Evolutionary conservation across 169 alveolate species (phyloP), one percentile per base, ranked within the genome.

Genomic region (Babesia ovis): DNA sequence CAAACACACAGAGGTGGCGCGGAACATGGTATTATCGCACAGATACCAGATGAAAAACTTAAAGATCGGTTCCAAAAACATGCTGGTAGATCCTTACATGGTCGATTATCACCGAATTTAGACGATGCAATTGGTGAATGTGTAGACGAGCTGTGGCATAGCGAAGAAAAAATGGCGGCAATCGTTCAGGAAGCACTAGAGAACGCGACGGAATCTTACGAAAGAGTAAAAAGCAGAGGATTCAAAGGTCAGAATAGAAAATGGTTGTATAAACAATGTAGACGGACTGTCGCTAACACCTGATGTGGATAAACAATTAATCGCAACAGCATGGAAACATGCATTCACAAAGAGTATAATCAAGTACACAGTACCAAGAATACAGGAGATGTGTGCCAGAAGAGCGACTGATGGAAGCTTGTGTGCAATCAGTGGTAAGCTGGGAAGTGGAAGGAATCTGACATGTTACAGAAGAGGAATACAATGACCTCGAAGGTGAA

Each of bases 81-180:
- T 51, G 71, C 60, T 41, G 85, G 85, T 75, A 46, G 25, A n/a
- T 64, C 18, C 11, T 29, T 8, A 11, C 37, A 16, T 43, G 22
- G 1, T 20, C 16, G 18, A 18, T 0, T 3, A 18, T 4, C n/a
- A 11, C 31, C 1, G 0, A 11, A 2, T 46, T 25, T 43, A 68
- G 82, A 54, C 41, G 86, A 77, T 42, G 34, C 42, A n/a, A 68
- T 77, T 29, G 83, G 86, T 2, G 72, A 64, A 34, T 69, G 64
- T 20, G 64, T 77, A 34, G 82, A 77, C 50, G 82, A 77, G 32
- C 59, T 77, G 46, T 77, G 86, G 86, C 20, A 48, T 22, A 60
- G 73, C 37, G 68, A 51, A 45, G 64, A 57, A 20, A 22, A 68
- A 48, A 27, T 77, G 45, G 59, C 82, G 23, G 51, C 20, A 8